These are phyloP conservation scores for Sporobolomyces phaffii DNA, from an alignment of 768 basidiomycete genomes.

Conservation along the genomic window DNA sequence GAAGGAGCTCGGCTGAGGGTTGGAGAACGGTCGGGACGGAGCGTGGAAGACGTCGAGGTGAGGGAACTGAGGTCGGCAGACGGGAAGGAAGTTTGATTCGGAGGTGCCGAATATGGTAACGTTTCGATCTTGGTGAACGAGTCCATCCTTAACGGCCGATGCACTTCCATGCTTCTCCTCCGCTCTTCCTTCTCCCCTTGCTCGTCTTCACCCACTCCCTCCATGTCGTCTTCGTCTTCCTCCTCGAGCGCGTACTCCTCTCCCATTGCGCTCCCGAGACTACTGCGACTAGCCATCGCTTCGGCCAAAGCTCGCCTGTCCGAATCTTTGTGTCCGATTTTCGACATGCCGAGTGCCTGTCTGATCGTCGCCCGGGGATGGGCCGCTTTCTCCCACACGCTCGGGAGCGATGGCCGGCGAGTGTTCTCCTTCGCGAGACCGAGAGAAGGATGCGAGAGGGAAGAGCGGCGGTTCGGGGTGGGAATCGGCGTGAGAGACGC, in stretches of 20 bases:
- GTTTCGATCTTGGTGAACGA: background rate
- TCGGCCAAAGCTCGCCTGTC: background rate
- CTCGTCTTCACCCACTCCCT: background rate
- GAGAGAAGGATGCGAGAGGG: constrained; percentile 4
- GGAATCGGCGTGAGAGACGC: background rate
- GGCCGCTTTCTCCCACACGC: constrained; percentile 49
- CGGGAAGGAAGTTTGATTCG: constrained; percentile 10
- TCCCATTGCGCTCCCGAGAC: constrained; percentile 5
- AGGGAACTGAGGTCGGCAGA: background rate
- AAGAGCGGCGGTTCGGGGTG: constrained; percentile 1
- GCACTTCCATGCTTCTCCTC: constrained; percentile 25
- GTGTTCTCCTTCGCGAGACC: background rate
- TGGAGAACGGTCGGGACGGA: background rate
- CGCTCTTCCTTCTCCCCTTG: constrained; percentile 14
- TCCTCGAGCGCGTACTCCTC: constrained; percentile 10
- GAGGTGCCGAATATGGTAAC: constrained; percentile 24
- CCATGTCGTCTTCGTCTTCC: background rate
- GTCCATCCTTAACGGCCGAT: constrained; percentile 25
- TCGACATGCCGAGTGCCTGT: constrained; percentile 41
- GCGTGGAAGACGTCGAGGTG: background rate
- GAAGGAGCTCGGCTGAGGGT: constrained; percentile 15
- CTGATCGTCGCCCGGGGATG: constrained; percentile 46
- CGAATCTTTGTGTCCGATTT: constrained; percentile 5
- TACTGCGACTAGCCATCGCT: constrained; percentile 17
- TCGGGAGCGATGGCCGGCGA: constrained; percentile 47